Conservation (phyloP, 2,329 filamentous ascomycete genomes). For the Paraphaeosphaeria minitans region DNA sequence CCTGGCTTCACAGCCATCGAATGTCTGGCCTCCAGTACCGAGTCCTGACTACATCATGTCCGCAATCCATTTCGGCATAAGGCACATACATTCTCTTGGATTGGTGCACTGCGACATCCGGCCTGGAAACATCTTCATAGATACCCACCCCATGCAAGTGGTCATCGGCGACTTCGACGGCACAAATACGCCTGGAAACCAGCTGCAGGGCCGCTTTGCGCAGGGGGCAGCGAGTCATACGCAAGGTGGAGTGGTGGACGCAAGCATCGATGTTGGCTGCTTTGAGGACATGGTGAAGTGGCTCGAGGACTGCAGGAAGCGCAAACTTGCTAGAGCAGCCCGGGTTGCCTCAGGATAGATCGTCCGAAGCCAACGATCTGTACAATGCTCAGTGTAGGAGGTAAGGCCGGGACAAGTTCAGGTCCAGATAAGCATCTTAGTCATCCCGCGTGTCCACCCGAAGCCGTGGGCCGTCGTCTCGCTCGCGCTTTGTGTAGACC, state of each 20-base stretch:
- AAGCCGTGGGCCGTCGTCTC: background rate
- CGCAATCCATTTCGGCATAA: background rate
- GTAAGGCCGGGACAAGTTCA: background rate
- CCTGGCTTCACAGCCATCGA: background rate
- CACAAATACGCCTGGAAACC: background rate
- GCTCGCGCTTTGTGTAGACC: background rate
- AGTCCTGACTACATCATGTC: background rate
- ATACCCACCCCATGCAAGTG: background rate
- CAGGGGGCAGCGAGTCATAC: background rate
- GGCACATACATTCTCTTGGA: background rate
- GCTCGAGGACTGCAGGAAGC: background rate
- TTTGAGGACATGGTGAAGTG: background rate
- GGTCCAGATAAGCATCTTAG: conserved; percentile 7
- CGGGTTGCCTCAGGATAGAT: background rate
- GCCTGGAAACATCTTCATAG: conserved; percentile 5
- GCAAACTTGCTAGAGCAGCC: background rate
- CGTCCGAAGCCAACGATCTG: background rate
- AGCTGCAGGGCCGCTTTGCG: background rate
- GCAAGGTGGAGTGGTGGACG: background rate
- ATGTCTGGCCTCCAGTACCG: background rate
- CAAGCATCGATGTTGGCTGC: background rate
- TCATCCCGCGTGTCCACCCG: background rate
- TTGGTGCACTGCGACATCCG: conserved; percentile 5
- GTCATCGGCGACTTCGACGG: conserved; percentile 4
- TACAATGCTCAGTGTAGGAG: background rate